Base-by-base conservation (phyloP, 305 asterid genomes). In the Solanum aculeatissimum region DNA sequence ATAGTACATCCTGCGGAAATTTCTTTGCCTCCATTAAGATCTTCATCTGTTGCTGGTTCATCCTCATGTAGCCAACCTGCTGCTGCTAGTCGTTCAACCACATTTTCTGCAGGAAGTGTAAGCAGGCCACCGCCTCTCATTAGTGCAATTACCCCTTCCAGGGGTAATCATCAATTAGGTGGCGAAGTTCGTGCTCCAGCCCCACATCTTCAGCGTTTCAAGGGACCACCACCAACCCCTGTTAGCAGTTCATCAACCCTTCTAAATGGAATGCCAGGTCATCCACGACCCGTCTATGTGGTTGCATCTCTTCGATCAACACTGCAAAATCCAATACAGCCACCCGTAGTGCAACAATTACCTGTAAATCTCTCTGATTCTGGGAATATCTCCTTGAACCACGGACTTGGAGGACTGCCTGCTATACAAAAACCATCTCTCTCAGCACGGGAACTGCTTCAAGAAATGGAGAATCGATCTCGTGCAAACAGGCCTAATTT, bases 401-500 rank as follows among this genome's bases (percentile, higher is more conserved):
- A 65, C 45, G 81, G 77, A 18, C 63, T 51, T 49, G 83, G 84
- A 38, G 53, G 85, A 47, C 38, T 57, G 74, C 68, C 70, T 9
- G 82, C 83, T 85, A 19, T 45, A 51, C 83, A 62, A 21, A 83
- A 60, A 51, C 54, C 80, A 8, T 18, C 85, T n/a, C 82, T 62
- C 12, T 88, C 91, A 57, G 91, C 92, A 1, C 68, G 81, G 74
- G 89, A 87, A 79, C 53, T 88, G 90, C 88, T 86, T 60, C 81
- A 74, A 85, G 89, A 79, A 79, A 58, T 89, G 88, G 89, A 89
- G 58, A 84, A 80, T 72, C 90, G 75, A 49, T 83, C 89, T 84
- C 42, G 78, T 66, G 85, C 85, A 53, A 79, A 84, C 51, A 83
- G 81, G 85, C 80, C 83, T 16, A 82, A 71, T 69, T 45, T 47